Conservation (phyloP, 2,329 filamentous ascomycete genomes). For the Penicillium sp. region DNA sequence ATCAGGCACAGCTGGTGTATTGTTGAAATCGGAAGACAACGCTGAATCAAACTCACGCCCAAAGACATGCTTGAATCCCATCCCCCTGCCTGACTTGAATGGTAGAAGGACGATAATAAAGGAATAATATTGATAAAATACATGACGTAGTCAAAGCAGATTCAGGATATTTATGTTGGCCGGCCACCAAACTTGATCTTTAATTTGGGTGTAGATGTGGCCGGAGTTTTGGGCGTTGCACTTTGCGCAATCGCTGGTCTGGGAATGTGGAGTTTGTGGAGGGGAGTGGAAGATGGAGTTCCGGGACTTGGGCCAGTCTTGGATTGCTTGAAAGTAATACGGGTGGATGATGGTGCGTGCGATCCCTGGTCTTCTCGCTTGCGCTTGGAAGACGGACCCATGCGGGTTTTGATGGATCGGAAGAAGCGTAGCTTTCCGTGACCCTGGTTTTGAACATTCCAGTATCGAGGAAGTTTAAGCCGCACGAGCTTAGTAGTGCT, state of each 20-base stretch:
- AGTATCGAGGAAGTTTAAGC: slow-evolving; percentile 58
- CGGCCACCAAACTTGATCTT: slow-evolving; percentile 43
- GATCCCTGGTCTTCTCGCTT: slow-evolving; percentile 42
- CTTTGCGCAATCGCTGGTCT: slow-evolving; percentile 32
- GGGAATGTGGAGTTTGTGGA: slow-evolving; percentile 38
- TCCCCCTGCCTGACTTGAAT: slow-evolving; percentile 1
- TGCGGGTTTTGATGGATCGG: slow-evolving; percentile 40
- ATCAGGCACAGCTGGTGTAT: slow-evolving; percentile 9
- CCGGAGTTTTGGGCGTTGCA: slow-evolving; percentile 28
- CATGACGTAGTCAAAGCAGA: slow-evolving; percentile 14
- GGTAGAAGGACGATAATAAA: slow-evolving; percentile 12
- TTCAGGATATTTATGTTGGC: slow-evolving; percentile 27
- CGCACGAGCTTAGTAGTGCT: slow-evolving; percentile 50
- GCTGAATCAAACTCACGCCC: slow-evolving; percentile 13
- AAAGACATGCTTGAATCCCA: slow-evolving; percentile 12
- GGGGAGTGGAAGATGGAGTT: slow-evolving; percentile 27
- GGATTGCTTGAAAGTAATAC: slow-evolving; percentile 45
- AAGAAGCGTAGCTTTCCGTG: slow-evolving; percentile 48
- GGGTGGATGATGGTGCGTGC: slow-evolving; percentile 34
- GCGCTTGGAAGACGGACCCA: slow-evolving; percentile 36
- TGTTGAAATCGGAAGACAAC: slow-evolving; percentile 13
- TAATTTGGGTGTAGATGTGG: slow-evolving; percentile 39
- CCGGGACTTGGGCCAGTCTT: slow-evolving; percentile 29
- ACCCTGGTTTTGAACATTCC: slow-evolving; percentile 54
- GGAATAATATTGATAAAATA: slow-evolving; percentile 16